Percentiles rank a stretch among this genome's conserved stretches.
Evolutionary conservation across 768 basidiomycete genomes (phyloP).

Genomic region (Thelephora ganbajun): DNA sequence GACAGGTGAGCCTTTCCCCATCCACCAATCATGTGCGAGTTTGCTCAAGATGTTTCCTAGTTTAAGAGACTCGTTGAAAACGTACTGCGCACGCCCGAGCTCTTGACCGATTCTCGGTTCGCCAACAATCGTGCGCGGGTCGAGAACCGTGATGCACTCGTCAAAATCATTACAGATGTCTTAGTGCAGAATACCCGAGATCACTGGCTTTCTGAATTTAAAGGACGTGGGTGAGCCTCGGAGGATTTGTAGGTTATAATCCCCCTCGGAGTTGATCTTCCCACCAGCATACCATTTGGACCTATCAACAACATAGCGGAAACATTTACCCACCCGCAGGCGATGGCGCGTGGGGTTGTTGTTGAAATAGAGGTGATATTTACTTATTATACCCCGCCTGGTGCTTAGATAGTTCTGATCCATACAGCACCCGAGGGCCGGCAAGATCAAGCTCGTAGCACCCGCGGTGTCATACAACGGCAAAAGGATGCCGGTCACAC

Average conservation of each 20-base stretch:
- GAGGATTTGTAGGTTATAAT: neutral
- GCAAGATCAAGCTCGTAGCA: slow-evolving; percentile 61
- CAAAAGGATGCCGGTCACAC: slow-evolving; percentile 53
- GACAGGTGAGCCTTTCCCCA: slow-evolving; percentile 35
- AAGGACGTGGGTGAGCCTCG: slow-evolving; percentile 62
- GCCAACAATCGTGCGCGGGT: slow-evolving; percentile 66
- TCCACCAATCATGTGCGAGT: neutral
- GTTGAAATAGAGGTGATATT: slow-evolving; percentile 64
- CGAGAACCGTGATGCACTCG: slow-evolving; percentile 53
- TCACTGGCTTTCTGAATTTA: slow-evolving; percentile 65
- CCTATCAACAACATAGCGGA: slow-evolving; percentile 88
- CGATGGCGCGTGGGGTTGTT: slow-evolving; percentile 57
- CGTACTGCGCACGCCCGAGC: slow-evolving; percentile 46
- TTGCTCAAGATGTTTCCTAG: slow-evolving; percentile 21
- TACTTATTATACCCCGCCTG: neutral
- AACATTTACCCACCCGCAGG: slow-evolving; percentile 84
- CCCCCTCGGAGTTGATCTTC: neutral
- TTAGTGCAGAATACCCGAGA: slow-evolving; percentile 45
- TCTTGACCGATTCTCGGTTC: slow-evolving; percentile 50
- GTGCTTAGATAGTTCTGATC: neutral
- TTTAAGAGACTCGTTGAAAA: slow-evolving; percentile 54
- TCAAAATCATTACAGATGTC: slow-evolving; percentile 49
- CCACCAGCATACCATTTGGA: slow-evolving; percentile 59
- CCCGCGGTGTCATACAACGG: slow-evolving; percentile 79
- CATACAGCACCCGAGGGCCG: slow-evolving; percentile 22